Evolutionary conservation across 179 eudicot species (phyloP).

Genomic region (Vitellaria paradoxa): DNA sequence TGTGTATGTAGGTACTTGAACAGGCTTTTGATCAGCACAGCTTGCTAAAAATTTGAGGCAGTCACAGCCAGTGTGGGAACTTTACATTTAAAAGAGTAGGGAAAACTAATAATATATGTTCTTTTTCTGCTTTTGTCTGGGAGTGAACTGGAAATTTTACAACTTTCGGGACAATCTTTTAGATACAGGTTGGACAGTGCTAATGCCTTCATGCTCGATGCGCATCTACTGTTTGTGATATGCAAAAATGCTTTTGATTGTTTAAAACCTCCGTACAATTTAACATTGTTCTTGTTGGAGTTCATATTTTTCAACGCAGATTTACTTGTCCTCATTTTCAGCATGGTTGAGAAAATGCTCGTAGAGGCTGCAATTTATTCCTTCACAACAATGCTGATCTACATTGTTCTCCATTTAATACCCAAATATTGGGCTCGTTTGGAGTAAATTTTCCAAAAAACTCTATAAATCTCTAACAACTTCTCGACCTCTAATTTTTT

Average conservation of each 20-base stretch:
- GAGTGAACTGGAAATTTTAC: not conserved
- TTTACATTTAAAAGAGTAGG: not conserved
- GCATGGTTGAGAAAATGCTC: too few relatives aligned
- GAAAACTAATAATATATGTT: not conserved
- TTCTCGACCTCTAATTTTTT: too few relatives aligned
- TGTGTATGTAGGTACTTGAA: constrained; percentile 26
- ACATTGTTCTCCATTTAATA: too few relatives aligned
- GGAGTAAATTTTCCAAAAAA: too few relatives aligned
- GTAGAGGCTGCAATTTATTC: too few relatives aligned
- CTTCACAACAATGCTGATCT: too few relatives aligned
- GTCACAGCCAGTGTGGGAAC: constrained; percentile 5
- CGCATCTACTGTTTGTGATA: not conserved
- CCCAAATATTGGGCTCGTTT: too few relatives aligned
- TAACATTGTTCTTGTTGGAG: too few relatives aligned
- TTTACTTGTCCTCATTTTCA: too few relatives aligned
- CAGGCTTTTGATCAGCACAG: constrained; percentile 8
- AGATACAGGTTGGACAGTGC: not conserved
- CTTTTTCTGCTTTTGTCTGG: not conserved
- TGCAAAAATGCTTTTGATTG: not conserved
- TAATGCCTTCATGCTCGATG: not conserved
- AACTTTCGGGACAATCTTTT: not conserved
- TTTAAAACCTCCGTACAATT: not conserved
- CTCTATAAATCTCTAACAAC: too few relatives aligned
- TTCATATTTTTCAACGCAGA: too few relatives aligned
- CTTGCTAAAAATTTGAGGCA: constrained; percentile 2